phyloP scores from a whole-genome alignment of 2,329 filamentous ascomycete genomes.

The Arthrobotrys entomopaga region DNA sequence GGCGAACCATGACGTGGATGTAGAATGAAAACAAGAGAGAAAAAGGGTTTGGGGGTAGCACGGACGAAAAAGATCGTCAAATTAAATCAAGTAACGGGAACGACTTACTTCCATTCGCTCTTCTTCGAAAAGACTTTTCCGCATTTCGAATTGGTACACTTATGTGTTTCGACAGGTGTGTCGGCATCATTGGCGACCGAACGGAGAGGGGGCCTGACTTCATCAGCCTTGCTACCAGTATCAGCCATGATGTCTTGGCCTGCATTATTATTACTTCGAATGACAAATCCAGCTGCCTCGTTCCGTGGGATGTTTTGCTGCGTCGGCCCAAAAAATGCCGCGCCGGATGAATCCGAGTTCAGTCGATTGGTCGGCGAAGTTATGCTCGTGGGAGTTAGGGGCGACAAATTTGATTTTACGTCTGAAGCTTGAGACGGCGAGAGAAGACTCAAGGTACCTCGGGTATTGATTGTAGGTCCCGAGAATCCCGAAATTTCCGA shows the following conservation, averaged over 20 bases:
- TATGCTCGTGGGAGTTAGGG: constrained; percentile 37
- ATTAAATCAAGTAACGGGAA: too few species aligned
- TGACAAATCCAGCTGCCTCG: constrained; percentile 31
- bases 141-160: constrained; percentile 31
- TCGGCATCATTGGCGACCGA: constrained; percentile 30
- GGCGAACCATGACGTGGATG: neutral
- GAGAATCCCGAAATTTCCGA: constrained; percentile 15
- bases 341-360: neutral
- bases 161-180: constrained; percentile 4
- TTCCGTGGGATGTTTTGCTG: neutral
- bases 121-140: constrained; percentile 35
- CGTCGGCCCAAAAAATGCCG: constrained; percentile 24
- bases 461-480: neutral
- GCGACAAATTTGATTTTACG: constrained; percentile 12
- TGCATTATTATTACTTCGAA: constrained; percentile 16
- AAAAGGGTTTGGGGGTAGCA: too few species aligned
- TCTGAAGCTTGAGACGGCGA: constrained; percentile 37
- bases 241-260: constrained; percentile 14
- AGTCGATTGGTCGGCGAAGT: constrained; percentile 33
- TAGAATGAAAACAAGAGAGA: neutral
- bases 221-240: constrained; percentile 12
- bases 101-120: constrained; percentile 44
- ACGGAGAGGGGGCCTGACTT: constrained; percentile 22
- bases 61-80: neutral
- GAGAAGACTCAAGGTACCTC: constrained; percentile 20